Base-by-base conservation (phyloP, 768 basidiomycete genomes). In the Leucocoprinus birnbaumii region DNA sequence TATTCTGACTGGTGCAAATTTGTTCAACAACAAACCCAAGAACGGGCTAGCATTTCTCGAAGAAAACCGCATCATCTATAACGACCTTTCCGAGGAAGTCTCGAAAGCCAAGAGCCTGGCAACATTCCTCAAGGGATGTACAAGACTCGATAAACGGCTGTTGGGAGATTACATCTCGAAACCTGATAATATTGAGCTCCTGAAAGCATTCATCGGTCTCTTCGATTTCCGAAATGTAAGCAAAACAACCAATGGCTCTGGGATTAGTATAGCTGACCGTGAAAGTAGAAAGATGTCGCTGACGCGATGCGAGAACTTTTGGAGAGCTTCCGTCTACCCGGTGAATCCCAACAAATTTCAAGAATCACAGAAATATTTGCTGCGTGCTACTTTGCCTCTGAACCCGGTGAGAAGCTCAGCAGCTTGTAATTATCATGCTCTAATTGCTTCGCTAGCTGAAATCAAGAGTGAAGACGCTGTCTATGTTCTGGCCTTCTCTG, bases 341-440 rank as follows among this genome's bases (percentile, higher is more conserved):
- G 97, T 50, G 97, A 99, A 66, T 65, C 92, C 6, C 95, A 98
- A 65, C 97, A 97, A 59, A 99, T 99, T 58, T 73, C 82, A 18
- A 81, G 95, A 3, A 97, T 99, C 45, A 92, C 97, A 3, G 96
- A 97, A 68, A 92, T 87, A 1, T 99, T 98, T 67, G 94, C 97
- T 0, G 83, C 91, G 19, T 82, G 85, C 37, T 98, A 95, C 68
- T 93, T 96, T 67, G 87, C 91, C 2, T 82, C 91, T 8, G 73
- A 76, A 24, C 95, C 97, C 59, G 85, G 94, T 89, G 57, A 57
- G 75, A 69, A 51, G 13, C 38, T 18, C 38, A 37, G 46, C 41
- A 18, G 19, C 26, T 41, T 41, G 40, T 25, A 10, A 56, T 45
- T 38, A 52, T 35, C 16, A 7, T 16, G 16, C 4, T 5, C 38